Evolutionary conservation across 768 basidiomycete genomes (phyloP).

Genomic region (Leccinum olivaceopallidum): DNA sequence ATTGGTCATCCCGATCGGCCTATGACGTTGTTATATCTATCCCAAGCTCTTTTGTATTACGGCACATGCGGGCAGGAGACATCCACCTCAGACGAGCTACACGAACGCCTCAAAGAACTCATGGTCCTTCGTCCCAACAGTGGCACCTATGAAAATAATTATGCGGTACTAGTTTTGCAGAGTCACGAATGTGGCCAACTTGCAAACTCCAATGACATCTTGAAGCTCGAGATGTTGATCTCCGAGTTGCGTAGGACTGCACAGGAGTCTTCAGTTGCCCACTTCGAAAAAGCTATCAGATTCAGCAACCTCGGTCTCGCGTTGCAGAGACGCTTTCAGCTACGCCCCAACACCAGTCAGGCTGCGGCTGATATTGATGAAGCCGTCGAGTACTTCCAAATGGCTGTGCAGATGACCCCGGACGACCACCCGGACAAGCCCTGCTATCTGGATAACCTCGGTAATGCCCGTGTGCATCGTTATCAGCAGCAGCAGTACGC

Average conservation of each 20-base stretch:
- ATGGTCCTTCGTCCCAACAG: background rate
- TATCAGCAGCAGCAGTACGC: background rate
- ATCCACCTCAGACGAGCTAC: background rate
- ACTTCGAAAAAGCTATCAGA: slow-evolving; percentile 2
- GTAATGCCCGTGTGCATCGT: background rate
- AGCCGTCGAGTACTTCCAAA: background rate
- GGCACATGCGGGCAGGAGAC: background rate
- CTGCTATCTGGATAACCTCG: background rate
- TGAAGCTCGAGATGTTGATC: slow-evolving; percentile 1
- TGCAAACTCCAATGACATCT: background rate
- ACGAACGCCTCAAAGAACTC: background rate
- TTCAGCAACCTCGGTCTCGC: slow-evolving; percentile 4
- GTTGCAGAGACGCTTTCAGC: slow-evolving; percentile 2
- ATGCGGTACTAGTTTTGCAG: slow-evolving; percentile 4
- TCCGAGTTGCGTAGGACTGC: background rate
- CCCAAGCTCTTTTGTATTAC: slow-evolving; percentile 12
- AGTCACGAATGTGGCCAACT: background rate
- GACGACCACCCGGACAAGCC: background rate
- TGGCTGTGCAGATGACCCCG: background rate
- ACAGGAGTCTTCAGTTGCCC: background rate
- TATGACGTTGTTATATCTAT: slow-evolving; percentile 6
- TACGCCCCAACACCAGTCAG: background rate
- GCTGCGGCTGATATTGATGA: background rate
- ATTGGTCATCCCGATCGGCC: slow-evolving; percentile 9
- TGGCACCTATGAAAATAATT: slow-evolving; percentile 1